Percentiles rank a stretch among this genome's conserved stretches.
phyloP scores from a whole-genome alignment of 2,329 filamentous ascomycete genomes.

The Trichoderma arundinaceum region DNA sequence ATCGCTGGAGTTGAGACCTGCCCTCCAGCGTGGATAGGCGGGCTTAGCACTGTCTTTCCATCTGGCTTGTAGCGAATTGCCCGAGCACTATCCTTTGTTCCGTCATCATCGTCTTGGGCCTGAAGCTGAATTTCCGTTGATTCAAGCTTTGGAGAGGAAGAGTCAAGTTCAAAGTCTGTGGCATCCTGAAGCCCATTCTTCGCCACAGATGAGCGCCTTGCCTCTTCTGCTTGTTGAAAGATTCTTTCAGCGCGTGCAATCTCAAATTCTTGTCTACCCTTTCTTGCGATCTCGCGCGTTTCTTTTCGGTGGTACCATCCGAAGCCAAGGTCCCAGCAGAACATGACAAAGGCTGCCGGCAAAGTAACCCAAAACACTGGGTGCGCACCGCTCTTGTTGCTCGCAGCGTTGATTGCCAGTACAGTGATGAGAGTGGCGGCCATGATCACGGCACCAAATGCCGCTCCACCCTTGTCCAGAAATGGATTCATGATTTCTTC shows the following conservation, averaged over 20 bases:
- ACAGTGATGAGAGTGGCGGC: constrained; percentile 68
- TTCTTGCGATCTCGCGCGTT: constrained; percentile 65
- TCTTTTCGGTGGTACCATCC: constrained; percentile 69
- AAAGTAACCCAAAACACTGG: constrained; percentile 73
- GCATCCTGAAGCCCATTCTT: background rate
- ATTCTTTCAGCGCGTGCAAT: constrained; percentile 33
- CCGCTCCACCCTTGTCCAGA: constrained; percentile 68
- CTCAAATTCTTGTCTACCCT: constrained; percentile 51
- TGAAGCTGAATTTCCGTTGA: background rate
- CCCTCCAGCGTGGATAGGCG: background rate
- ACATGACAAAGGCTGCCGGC: constrained; percentile 70
- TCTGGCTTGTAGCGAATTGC: background rate
- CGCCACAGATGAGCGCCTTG: background rate
- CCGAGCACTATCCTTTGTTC: background rate
- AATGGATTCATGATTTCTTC: constrained; percentile 80
- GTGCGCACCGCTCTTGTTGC: constrained; percentile 53
- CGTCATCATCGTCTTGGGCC: background rate
- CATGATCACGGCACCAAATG: constrained; percentile 70
- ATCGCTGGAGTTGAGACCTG: constrained; percentile 32
- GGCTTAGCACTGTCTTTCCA: background rate
- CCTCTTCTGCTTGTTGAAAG: constrained; percentile 31
- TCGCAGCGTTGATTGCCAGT: constrained; percentile 68
- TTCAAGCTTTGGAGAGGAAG: background rate
- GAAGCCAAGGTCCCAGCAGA: constrained; percentile 68
- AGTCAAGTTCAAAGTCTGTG: background rate